Evolutionary conservation across 345 rosid genomes (phyloP).

Genomic region (Tarenaya hassleriana): DNA sequence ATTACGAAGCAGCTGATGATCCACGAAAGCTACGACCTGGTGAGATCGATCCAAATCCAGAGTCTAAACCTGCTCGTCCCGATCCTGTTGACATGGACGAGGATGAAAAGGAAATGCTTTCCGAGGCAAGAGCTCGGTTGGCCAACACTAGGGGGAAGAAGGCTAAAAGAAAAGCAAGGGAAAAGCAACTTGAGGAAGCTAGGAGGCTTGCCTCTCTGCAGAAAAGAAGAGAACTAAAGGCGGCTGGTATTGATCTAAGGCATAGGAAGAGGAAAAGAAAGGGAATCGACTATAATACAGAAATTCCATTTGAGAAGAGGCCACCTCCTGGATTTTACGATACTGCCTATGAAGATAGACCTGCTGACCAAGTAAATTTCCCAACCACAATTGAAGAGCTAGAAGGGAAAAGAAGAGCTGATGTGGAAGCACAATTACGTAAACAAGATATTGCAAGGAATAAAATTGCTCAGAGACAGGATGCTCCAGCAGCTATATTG

Average conservation of each 20-base stretch:
- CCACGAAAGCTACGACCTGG: conserved; percentile 96
- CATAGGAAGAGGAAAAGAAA: conserved; percentile 79
- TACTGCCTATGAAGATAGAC: conserved; percentile 81
- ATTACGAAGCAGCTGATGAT: conserved; percentile 90
- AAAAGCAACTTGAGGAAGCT: conserved; percentile 98
- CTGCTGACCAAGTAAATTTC: conserved; percentile 66
- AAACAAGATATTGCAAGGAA: conserved; percentile 82
- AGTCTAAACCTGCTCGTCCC: conserved; percentile 98
- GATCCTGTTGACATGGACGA: conserved; percentile 99
- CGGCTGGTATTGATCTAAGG: conserved; percentile 89
- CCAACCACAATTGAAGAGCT: conserved; percentile 94
- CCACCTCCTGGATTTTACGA: conserved; percentile 95
- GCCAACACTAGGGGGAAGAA: conserved; percentile 97
- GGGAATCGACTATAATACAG: conserved; percentile 96
- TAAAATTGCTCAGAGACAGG: conserved; percentile 89
- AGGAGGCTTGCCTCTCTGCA: conserved; percentile 98
- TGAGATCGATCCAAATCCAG: conserved; percentile 97
- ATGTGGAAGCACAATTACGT: conserved; percentile 75
- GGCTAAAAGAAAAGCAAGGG: conserved; percentile 97
- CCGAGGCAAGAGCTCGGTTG: conserved; percentile 94
- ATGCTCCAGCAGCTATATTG: conserved; percentile 87
- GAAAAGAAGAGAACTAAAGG: conserved; percentile 94
- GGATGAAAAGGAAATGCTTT: conserved; percentile 99
- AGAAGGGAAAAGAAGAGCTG: conserved; percentile 92
- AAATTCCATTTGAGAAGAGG: conserved; percentile 94